Base-by-base conservation (phyloP, 1,139 yeast species). In the Blastobotrys raffinosifermentans region DNA sequence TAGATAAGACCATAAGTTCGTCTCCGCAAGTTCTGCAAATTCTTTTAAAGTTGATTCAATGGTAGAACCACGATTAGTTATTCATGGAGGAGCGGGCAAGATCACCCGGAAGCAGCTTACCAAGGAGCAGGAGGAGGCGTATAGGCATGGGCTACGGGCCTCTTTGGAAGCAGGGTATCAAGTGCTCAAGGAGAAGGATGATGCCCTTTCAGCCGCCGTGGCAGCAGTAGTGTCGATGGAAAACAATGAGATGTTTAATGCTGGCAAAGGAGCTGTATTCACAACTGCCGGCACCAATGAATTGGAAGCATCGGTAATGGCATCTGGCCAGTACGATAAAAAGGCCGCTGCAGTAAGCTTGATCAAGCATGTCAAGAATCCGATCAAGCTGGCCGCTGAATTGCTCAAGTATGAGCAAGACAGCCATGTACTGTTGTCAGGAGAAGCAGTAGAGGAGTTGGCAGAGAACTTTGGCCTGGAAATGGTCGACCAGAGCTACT, bases 381-480 rank as follows among this genome's bases (percentile, higher is more conserved):
- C 34, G 13, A 20, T 31, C 4, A 26, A 31, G 17, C 16, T 31
- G 6, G 34, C 17, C 7, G 26, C 21, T 7, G 14, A 15, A n/a
- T 17, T 31, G 11, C 20, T 31, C 5, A 27, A 31, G 8, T 31
- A 19, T 13, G 4, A 7, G n/a, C 19, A 31, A 4, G 34, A 31
- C 17, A 19, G 27, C 11, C 34, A 31, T n/a, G 34, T 22, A 9
- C 10, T 31, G 34, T n/a, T 20, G n/a, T 31, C 34, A 4, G 34
- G 34, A 14, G 13, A 11, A 14, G 27, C 34, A 20, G 27, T 26
- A 5, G 34, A 31, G 19, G 22, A 31, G 14, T 26, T 31, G 23
- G 34, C 34, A n/a, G 34, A 31, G 16, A 27, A 23, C 13, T 21
- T 31, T 21, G 34, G 34, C 14, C 22, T 25, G 17, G 34, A 31